A percentile compares a stretch with the other conserved stretches of the same genome.
These are phyloP conservation scores for Naganishia kalamii DNA, from an alignment of 768 basidiomycete species.

Conservation along the genomic window DNA sequence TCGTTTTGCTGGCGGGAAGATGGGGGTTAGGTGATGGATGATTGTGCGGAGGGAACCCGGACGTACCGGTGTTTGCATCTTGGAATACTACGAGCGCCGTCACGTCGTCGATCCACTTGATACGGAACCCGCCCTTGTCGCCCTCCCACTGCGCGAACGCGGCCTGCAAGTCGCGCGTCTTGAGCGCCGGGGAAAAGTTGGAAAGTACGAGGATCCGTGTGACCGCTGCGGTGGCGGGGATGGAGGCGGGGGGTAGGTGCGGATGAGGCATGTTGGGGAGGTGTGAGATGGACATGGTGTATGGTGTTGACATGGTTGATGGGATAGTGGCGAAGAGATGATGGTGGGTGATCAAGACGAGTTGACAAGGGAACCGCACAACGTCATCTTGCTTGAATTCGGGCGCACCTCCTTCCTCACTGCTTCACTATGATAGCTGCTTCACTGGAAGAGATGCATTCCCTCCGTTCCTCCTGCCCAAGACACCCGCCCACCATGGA, in stretches of 20 bases:
- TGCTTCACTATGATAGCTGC: not conserved
- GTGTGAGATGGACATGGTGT: conserved; percentile 20
- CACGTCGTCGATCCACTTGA: conserved; percentile 98
- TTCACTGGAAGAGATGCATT: too few relatives aligned
- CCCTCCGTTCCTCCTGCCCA: not conserved
- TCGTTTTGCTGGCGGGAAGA: conserved; percentile 64
- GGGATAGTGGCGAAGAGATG: not conserved
- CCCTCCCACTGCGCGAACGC: conserved; percentile 86
- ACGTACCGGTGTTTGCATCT: conserved; percentile 82
- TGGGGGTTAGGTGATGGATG: not conserved
- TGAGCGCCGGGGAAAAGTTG: conserved; percentile 92
- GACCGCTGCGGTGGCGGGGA: conserved; percentile 74
- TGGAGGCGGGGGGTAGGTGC: not conserved
- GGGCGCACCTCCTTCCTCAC: not conserved
- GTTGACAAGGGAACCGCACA: not conserved
- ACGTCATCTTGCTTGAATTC: not conserved
- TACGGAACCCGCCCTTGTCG: conserved; percentile 86
- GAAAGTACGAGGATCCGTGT: conserved; percentile 87
- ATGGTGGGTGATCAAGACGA: not conserved
- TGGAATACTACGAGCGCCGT: conserved; percentile 90
- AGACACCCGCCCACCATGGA: conserved; percentile 4
- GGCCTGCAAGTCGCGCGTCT: conserved; percentile 90
- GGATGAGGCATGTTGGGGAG: conserved; percentile 6
- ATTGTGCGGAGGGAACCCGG: not conserved
- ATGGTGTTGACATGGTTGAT: not conserved